Evolutionary conservation across 352 stramenopile genomes (phyloP).

Genomic region (Pythium dissimile): DNA sequence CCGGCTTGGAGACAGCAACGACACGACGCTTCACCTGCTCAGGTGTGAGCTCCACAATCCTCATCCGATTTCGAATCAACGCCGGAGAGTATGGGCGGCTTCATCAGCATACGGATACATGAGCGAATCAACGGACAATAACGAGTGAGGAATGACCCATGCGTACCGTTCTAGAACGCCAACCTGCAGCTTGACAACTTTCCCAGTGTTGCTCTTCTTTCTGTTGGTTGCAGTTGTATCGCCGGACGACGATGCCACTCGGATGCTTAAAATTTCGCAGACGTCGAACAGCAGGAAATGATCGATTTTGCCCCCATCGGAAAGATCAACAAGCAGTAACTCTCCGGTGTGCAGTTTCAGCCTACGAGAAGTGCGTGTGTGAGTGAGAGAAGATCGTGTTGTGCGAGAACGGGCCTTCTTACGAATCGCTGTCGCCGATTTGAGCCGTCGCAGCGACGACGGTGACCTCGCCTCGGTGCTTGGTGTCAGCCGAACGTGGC

Average conservation of each 20-base stretch:
- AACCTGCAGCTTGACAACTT: slow-evolving; percentile 45
- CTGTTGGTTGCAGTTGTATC: slow-evolving; percentile 1
- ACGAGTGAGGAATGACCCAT: not conserved
- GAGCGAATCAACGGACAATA: too few species aligned
- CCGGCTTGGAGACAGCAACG: slow-evolving; percentile 57
- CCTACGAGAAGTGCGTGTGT: slow-evolving; percentile 14
- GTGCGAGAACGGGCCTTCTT: slow-evolving; percentile 5
- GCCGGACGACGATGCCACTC: not conserved
- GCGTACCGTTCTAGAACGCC: slow-evolving; percentile 63
- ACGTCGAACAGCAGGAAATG: slow-evolving; percentile 78
- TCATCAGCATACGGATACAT: too few species aligned
- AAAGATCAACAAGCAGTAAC: slow-evolving; percentile 70
- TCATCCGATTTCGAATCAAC: slow-evolving; percentile 35
- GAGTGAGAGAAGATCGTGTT: not conserved
- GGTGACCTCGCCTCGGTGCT: slow-evolving; percentile 18
- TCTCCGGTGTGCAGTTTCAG: slow-evolving; percentile 69
- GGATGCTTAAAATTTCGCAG: slow-evolving; percentile 77
- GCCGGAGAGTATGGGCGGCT: slow-evolving; percentile 30
- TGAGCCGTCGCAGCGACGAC: slow-evolving; percentile 40
- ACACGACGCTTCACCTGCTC: slow-evolving; percentile 68
- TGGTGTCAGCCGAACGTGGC: not conserved
- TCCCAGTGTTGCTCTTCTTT: not conserved
- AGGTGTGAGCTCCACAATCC: slow-evolving; percentile 46
- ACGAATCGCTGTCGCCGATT: slow-evolving; percentile 64
- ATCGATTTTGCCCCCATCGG: slow-evolving; percentile 43